phyloP scores from a whole-genome alignment of 257 asterid genomes.

The Echium plantagineum region DNA sequence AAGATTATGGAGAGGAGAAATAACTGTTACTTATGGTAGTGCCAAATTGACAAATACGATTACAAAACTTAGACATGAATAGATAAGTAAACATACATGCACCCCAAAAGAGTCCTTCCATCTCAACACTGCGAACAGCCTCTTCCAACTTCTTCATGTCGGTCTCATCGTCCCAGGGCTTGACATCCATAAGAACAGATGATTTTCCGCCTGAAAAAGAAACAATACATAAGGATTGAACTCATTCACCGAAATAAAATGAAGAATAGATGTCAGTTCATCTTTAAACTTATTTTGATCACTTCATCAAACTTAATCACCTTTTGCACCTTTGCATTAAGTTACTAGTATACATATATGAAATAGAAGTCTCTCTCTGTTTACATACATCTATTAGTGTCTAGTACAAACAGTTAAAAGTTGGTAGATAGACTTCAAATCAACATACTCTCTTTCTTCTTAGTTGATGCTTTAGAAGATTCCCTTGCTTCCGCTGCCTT shows the following conservation, averaged over 20 bases:
- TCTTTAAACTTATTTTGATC: too few relatives aligned
- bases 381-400: too few relatives aligned
- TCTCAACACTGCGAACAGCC: conserved; percentile 57
- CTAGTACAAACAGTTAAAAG: background rate
- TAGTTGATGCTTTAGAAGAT: conserved; percentile 63
- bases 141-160: conserved; percentile 94
- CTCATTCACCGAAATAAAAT: background rate
- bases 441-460: conserved; percentile 92
- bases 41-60: background rate
- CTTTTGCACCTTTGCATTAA: too few relatives aligned
- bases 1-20: background rate
- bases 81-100: conserved; percentile 51
- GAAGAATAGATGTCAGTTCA: background rate
- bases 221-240: background rate
- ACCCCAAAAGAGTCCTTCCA: conserved; percentile 89
- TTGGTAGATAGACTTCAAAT: background rate
- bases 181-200: conserved; percentile 82
- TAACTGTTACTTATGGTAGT: too few relatives aligned
- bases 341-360: too few relatives aligned
- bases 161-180: conserved; percentile 98
- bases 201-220: conserved; percentile 72
- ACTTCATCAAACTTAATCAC: too few relatives aligned
- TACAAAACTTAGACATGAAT: background rate
- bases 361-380: too few relatives aligned
- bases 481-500: conserved; percentile 89